phyloP scores from a whole-genome alignment of 176 grass and related monocot genomes.

The Zoysia pacifica region DNA sequence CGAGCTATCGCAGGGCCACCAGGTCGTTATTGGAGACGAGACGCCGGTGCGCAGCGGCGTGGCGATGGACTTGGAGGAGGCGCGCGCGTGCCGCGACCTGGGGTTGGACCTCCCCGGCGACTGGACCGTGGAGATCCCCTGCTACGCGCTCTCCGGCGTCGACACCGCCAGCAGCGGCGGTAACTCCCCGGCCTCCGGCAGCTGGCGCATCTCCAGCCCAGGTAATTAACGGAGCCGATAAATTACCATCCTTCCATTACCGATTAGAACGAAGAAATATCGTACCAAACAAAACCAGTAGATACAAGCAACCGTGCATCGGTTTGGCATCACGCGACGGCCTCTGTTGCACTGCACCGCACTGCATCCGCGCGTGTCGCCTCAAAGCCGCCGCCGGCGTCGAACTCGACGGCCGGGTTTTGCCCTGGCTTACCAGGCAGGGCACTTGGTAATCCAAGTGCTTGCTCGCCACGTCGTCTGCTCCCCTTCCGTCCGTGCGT shows the following conservation, averaged over 20 bases:
- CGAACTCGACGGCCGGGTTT: background rate
- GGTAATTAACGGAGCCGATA: constrained; percentile 19
- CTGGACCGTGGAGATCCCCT: constrained; percentile 62
- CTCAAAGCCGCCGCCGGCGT: background rate
- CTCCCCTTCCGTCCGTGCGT: too few species aligned
- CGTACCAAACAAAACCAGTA: background rate
- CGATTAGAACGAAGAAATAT: background rate
- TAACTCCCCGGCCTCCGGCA: constrained; percentile 60
- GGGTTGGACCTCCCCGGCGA: constrained; percentile 59
- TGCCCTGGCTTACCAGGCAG: constrained; percentile 43
- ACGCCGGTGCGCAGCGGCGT: background rate
- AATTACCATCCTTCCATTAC: background rate
- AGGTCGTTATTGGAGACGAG: too few species aligned
- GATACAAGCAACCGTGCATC: background rate
- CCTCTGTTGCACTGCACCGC: background rate
- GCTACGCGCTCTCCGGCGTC: constrained; percentile 21
- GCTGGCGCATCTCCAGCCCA: constrained; percentile 65
- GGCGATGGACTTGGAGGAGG: constrained; percentile 70
- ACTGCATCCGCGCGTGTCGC: too few species aligned
- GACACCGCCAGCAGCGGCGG: constrained; percentile 62
- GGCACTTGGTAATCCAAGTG: background rate
- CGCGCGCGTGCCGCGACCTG: constrained; percentile 68
- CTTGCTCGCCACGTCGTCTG: too few species aligned
- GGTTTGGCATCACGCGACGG: background rate
- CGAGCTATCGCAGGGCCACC: too few species aligned